Conservation (phyloP, 164 flowering plant species). For the Sedum album region DNA sequence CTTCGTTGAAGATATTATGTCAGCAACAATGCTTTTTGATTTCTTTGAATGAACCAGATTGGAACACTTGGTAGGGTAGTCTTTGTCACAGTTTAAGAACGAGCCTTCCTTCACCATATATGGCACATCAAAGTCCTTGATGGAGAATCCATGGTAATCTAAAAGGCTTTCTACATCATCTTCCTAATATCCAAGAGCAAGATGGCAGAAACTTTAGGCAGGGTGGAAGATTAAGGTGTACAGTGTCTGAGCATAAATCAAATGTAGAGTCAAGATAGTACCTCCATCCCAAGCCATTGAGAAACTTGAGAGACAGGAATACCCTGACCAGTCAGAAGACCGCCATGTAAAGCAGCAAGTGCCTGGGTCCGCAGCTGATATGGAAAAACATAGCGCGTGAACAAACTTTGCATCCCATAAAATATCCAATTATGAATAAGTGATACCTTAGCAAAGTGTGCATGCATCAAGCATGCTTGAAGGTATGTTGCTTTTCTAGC, state of each 20-base stretch:
- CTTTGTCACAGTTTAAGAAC: constrained; percentile 55
- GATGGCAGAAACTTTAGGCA: background rate
- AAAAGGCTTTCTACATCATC: constrained; percentile 68
- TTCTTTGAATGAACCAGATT: constrained; percentile 68
- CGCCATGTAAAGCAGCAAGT: constrained; percentile 85
- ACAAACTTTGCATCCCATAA: background rate
- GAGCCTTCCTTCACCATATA: constrained; percentile 91
- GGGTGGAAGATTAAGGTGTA: background rate
- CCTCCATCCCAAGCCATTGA: background rate
- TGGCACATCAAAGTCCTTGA: constrained; percentile 73
- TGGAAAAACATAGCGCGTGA: constrained; percentile 16
- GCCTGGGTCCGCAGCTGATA: constrained; percentile 92
- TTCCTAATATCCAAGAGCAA: constrained; percentile 32
- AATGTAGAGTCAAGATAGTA: background rate
- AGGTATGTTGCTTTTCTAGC: constrained; percentile 84
- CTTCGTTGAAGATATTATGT: constrained; percentile 38
- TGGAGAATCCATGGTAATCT: constrained; percentile 73
- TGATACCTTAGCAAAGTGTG: constrained; percentile 91
- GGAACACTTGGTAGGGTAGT: constrained; percentile 66
- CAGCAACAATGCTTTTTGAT: constrained; percentile 48
- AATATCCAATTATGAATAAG: background rate
- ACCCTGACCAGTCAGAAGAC: constrained; percentile 83
- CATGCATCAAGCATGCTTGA: constrained; percentile 98
- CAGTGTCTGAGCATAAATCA: background rate
- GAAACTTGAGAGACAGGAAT: constrained; percentile 59